Base-by-base conservation (phyloP, 768 basidiomycete genomes). In the Mrakia blollopis region DNA sequence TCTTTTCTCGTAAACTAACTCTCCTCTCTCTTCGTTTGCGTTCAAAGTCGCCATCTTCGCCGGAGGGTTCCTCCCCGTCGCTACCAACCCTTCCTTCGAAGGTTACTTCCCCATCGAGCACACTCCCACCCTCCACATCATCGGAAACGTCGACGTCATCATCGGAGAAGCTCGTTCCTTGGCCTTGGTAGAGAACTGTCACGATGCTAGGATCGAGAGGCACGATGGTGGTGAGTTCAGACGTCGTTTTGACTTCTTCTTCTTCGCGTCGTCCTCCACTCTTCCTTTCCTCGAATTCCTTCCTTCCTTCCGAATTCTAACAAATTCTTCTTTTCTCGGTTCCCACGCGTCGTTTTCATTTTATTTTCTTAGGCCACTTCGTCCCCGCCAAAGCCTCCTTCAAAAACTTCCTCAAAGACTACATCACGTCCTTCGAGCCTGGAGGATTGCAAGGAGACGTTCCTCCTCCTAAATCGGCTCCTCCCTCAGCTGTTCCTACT, bases 31-130 rank as follows among this genome's bases (percentile, higher is more conserved):
- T 23, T 77, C 65, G 79, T 92, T 23, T 23, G 77, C 65, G 79
- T 92, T 91, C 72, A 81, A 88, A 81, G 93, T 92, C 80, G 92
- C 91, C 79, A 85, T 93, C 35, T 84, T 89, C n/a, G 88, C 91
- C 1, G 88, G 91, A 14, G 92, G 92, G 0, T 93, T 92, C 85
- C 86, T 86, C 76, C 84, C 86, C 82, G 61, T 57, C 14, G 65
- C 72, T 35, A 60, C 35, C 23, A 37, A 37, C n/a, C 79, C 80
- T 0, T 81, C 86, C 74, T 85, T 88, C 35, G 81, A 89, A 54
- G 84, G 87, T 70, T 89, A 89, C 79, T 78, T 68, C 73, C 74
- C 75, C 52, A 81, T 85, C 13, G 85, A 88, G 80, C 82, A 85
- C 30, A 94, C 93, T 13, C 91, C 89, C 4, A 92, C 91, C 0